A percentile compares a stretch with the other conserved stretches of the same genome.
phyloP scores from a whole-genome alignment of 2,329 filamentous ascomycete species.

The Lecanosticta acicola region DNA sequence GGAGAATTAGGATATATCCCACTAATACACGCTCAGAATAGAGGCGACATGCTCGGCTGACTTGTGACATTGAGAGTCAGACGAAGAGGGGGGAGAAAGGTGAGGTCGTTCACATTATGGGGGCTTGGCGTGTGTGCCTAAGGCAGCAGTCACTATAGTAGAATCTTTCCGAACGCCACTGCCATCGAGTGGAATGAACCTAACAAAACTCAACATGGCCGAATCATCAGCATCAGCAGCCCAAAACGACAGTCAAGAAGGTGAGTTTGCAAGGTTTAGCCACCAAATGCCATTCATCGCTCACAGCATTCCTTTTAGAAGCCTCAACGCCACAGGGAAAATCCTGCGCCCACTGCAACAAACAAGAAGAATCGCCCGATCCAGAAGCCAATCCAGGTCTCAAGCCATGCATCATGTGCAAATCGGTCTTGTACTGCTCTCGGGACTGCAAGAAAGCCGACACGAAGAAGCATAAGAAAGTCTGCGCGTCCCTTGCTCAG shows the following conservation, averaged over 20 bases:
- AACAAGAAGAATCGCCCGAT: constrained; percentile 12
- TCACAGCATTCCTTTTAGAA: no score
- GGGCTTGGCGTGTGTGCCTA: no score
- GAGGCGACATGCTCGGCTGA: no score
- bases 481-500: constrained; percentile 35
- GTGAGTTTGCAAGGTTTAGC: background rate
- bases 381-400: constrained; percentile 17
- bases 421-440: constrained; percentile 36
- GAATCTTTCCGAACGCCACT: no score
- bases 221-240: background rate
- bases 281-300: background rate
- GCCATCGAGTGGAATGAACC: no score
- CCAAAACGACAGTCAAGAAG: background rate
- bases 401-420: constrained; percentile 37
- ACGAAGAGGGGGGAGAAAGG: no score
- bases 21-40: no score
- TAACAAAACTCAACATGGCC: no score
- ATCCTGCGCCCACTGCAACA: constrained; percentile 13
- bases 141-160: no score
- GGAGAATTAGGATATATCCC: no score
- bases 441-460: constrained; percentile 39
- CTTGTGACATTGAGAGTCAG: no score
- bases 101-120: no score
- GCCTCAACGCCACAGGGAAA: background rate
- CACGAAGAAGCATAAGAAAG: constrained; percentile 38